Evolutionary conservation across 2,329 filamentous ascomycete genomes (phyloP).

Genomic region (Hypoxylon sp.): DNA sequence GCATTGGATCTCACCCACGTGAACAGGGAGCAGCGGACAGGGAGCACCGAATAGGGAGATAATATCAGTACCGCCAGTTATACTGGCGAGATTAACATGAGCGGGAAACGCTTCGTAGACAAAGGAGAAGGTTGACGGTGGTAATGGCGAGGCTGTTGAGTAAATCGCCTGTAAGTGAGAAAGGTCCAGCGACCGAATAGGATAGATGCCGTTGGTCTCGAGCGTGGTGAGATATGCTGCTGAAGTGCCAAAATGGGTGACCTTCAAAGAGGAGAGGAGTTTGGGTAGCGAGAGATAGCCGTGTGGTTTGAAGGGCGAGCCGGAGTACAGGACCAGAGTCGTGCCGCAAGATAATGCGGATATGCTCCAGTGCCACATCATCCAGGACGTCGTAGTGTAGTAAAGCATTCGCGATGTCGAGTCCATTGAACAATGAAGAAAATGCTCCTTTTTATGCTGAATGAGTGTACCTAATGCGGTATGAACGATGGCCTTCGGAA

Average conservation of each 20-base stretch:
- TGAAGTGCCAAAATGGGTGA: conserved; percentile 95
- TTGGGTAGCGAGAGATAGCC: conserved; percentile 86
- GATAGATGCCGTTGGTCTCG: conserved; percentile 81
- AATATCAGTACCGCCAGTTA: conserved; percentile 97
- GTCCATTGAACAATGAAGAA: conserved; percentile 85
- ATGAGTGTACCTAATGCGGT: conserved; percentile 90
- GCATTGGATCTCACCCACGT: conserved; percentile 82
- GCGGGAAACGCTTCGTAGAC: conserved; percentile 87
- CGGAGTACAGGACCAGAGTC: conserved; percentile 90
- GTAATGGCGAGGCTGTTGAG: conserved; percentile 91
- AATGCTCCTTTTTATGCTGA: conserved; percentile 97
- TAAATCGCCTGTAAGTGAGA: conserved; percentile 85
- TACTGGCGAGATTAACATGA: conserved; percentile 88
- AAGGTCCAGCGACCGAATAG: conserved; percentile 70
- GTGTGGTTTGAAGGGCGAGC: conserved; percentile 87
- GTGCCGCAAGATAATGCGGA: conserved; percentile 87
- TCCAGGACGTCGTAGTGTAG: conserved; percentile 96
- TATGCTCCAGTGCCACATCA: conserved; percentile 99
- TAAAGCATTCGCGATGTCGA: conserved; percentile 85
- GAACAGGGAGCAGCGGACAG: conserved; percentile 81
- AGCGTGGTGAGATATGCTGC: conserved; percentile 94
- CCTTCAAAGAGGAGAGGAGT: conserved; percentile 82
- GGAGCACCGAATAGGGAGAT: conserved; percentile 94
- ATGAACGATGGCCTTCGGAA: conserved; percentile 95
- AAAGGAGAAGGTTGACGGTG: conserved; percentile 92